Base-by-base conservation (phyloP, 225 moss, liverwort and hornwort species). In the Lunularia cruciata region DNA sequence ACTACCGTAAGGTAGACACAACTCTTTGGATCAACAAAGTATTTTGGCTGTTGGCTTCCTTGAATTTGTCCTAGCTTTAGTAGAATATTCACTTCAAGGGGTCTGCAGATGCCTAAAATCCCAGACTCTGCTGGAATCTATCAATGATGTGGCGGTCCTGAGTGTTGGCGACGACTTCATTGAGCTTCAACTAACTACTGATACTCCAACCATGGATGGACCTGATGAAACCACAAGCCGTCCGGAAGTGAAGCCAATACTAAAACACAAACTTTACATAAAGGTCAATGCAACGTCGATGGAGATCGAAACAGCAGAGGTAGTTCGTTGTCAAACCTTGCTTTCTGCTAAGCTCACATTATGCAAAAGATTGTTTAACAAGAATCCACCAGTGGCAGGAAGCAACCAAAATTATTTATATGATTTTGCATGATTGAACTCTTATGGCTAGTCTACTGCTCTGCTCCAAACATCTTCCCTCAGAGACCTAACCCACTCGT, bases 291-390 rank as follows among this genome's bases (percentile, higher is more conserved):
- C 56, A 40, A 57, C 20, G 54, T 65, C 72, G 3, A 71, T 63
- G 74, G 67, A 64, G 45, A 63, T 82, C 4, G 68, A 74, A 68
- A 49, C 74, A 16, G 75, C 82, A 12, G 70, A 78, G 71, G 82
- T 49, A 67, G n/a, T n/a, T 32, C 0, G 18, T 31, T 19, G 9
- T 58, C 34, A 14, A 30, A 28, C 34, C 5, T 47, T 47, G 7
- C 16, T 4, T 47, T 14, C 25, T 51, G 51, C 51, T 23, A 2
- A n/a, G n/a, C n/a, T n/a, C n/a, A n/a, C n/a, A n/a, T n/a, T n/a
- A n/a, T n/a, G n/a, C n/a, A n/a, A n/a, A n/a, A n/a, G n/a, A n/a
- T n/a, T n/a, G n/a, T n/a, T n/a, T n/a, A n/a, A n/a, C n/a, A n/a
- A n/a, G n/a, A n/a, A n/a, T n/a, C n/a, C n/a, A n/a, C n/a, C n/a